phyloP scores from a whole-genome alignment of 83 land plant species.

The Isoetes engelmannii region DNA sequence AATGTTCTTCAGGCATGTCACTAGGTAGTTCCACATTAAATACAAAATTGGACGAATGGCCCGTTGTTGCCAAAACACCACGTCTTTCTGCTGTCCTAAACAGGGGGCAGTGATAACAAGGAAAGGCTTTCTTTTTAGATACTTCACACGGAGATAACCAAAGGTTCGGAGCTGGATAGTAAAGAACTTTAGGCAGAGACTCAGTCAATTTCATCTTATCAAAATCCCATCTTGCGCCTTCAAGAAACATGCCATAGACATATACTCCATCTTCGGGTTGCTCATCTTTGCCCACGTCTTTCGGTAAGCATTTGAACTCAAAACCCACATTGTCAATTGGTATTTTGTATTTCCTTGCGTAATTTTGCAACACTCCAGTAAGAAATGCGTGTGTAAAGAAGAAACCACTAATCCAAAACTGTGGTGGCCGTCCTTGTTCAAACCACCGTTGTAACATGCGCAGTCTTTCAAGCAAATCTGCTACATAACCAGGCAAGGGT shows the following conservation, averaged over 20 bases:
- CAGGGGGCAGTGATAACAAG: slow-evolving; percentile 37
- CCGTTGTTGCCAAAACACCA: slow-evolving; percentile 40
- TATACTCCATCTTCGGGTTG: slow-evolving; percentile 35
- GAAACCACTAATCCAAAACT: slow-evolving; percentile 43
- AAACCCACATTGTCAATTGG: slow-evolving; percentile 37
- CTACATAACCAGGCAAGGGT: slow-evolving; percentile 32
- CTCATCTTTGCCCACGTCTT: slow-evolving; percentile 12
- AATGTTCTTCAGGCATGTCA: slow-evolving; percentile 23
- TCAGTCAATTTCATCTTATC: slow-evolving; percentile 27
- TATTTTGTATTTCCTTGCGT: slow-evolving; percentile 32
- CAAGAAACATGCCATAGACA: slow-evolving; percentile 33
- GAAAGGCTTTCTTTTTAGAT: slow-evolving; percentile 19
- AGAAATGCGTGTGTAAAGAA: slow-evolving; percentile 43
- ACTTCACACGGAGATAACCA: slow-evolving; percentile 31
- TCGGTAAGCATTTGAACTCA: slow-evolving; percentile 29
- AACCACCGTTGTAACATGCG: slow-evolving; percentile 31
- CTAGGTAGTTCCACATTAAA: slow-evolving; percentile 41
- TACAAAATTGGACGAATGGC: slow-evolving; percentile 42
- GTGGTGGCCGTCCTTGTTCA: slow-evolving; percentile 36
- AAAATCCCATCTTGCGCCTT: slow-evolving; percentile 41
- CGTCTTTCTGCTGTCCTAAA: slow-evolving; percentile 37
- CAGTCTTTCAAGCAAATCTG: slow-evolving; percentile 23
- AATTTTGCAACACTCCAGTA: slow-evolving; percentile 36
- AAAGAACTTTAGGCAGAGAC: slow-evolving; percentile 32
- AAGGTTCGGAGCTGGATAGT: slow-evolving; percentile 33